Base-by-base conservation (phyloP, 1,284 basidiomycete genomes). In the Ganoderma sinense region DNA sequence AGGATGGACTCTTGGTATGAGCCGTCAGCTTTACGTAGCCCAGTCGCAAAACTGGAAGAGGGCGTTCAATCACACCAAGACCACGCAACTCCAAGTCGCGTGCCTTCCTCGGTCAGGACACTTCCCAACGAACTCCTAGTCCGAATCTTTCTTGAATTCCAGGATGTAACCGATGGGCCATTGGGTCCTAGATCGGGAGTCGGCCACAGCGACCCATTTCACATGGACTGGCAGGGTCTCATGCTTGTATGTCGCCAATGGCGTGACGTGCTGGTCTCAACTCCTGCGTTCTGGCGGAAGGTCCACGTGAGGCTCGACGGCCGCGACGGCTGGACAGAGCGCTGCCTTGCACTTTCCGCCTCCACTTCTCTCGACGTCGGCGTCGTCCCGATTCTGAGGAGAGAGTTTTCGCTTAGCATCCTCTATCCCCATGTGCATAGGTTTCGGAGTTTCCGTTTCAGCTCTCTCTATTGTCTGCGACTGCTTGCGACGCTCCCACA, bases 241-340 rank as follows among this genome's bases (percentile, higher is more conserved):
- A 66, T 69, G 68, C 68, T 62, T 0, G 64, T 69, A 45, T 69
- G 68, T 31, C 63, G 64, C 4, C 40, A 20, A 29, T 69, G 68
- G 64, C 48, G 68, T 3, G 64, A 36, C 1, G 2, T 66, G 1
- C 31, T 51, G 1, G 6, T 69, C 59, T 45, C 48, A 14, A 58
- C 64, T 4, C 68, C 68, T 2, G 26, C n/a, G 16, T 53, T 69
- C 29, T 69, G 68, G 68, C 36, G 40, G 18, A 20, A 18, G 8
- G 48, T 64, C 40, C 29, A 41, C n/a, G 4, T 45, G 8, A 53
- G 29, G 6, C 5, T 16, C 13, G 40, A 41, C 40, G 40, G 18
- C 29, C 31, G 20, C 29, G 10, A 36, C 10, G 29, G 20, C n/a
- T 39, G 31, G 56, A 39, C 31, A 14, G 26, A n/a, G 51, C 51